Conservation (phyloP, 2,329 filamentous ascomycete species). For the Fusarium sp. region DNA sequence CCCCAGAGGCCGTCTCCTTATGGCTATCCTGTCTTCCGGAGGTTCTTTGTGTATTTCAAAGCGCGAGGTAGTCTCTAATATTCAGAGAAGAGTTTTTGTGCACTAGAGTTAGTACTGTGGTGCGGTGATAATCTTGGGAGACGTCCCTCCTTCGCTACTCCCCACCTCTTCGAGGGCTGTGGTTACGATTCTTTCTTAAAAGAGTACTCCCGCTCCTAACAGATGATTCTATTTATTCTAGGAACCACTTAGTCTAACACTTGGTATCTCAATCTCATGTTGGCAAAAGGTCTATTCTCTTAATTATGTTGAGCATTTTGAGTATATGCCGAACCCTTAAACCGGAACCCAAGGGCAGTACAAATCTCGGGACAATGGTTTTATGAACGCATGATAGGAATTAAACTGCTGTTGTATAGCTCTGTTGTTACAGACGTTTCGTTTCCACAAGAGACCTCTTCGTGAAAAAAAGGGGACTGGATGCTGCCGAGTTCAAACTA, state of each 20-base stretch:
- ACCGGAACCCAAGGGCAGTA: not conserved
- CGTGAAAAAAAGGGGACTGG: not conserved
- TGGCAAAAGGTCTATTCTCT: not conserved
- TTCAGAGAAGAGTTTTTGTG: not conserved
- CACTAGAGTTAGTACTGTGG: not conserved
- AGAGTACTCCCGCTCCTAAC: not conserved
- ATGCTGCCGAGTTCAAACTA: not conserved
- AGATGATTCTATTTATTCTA: fast-evolving
- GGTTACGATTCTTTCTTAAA: not conserved
- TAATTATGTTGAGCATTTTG: not conserved
- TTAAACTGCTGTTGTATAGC: fast-evolving
- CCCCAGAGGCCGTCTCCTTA: not conserved
- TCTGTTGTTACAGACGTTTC: not conserved
- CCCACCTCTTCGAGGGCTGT: not conserved
- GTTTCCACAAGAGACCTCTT: not conserved
- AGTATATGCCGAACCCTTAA: not conserved
- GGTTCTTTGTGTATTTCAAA: not conserved
- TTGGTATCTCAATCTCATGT: not conserved
- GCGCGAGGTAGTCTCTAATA: fast-evolving
- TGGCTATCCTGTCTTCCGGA: not conserved
- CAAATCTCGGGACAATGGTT: not conserved
- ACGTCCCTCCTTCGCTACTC: not conserved
- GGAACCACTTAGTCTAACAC: not conserved
- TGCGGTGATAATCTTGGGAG: not conserved
- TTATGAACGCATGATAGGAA: not conserved